These are phyloP conservation scores for Sapria himalayana DNA, from an alignment of 345 rosid genomes.

Conservation along the genomic window DNA sequence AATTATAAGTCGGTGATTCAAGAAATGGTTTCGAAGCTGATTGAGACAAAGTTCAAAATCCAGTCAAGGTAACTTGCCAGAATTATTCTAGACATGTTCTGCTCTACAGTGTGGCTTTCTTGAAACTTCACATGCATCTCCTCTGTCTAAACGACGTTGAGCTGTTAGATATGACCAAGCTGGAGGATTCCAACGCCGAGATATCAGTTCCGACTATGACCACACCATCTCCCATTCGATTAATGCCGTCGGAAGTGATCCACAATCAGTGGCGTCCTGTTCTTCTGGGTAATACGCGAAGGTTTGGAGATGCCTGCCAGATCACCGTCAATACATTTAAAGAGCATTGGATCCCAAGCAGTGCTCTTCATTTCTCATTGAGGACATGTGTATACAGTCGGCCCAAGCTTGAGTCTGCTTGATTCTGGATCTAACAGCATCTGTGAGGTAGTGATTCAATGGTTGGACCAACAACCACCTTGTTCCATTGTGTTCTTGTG, in stretches of 20 bases:
- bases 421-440: constrained; percentile 9
- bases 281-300: constrained; percentile 15
- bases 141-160: constrained; percentile 12
- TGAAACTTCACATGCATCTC: constrained; percentile 19
- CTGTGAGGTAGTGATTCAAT: constrained; percentile 10
- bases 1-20: constrained; percentile 12
- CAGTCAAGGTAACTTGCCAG: constrained; percentile 16
- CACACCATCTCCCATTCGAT: constrained; percentile 15
- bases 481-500: constrained; percentile 28
- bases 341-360: constrained; percentile 17
- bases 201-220: constrained; percentile 13
- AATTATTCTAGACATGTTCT: constrained; percentile 26
- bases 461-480: constrained; percentile 32
- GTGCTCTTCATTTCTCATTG: constrained; percentile 10
- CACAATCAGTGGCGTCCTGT: constrained; percentile 15
- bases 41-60: constrained; percentile 5
- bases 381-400: constrained; percentile 18
- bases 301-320: constrained; percentile 17
- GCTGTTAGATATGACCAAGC: constrained; percentile 4
- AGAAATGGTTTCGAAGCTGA: constrained; percentile 10
- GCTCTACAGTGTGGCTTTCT: constrained; percentile 18
- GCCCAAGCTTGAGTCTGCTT: constrained; percentile 19
- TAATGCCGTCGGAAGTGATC: constrained; percentile 17
- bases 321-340: constrained; percentile 22
- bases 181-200: constrained; percentile 10